phyloP scores from a whole-genome alignment of 805 yeast species.

The Candida tallmaniae region DNA sequence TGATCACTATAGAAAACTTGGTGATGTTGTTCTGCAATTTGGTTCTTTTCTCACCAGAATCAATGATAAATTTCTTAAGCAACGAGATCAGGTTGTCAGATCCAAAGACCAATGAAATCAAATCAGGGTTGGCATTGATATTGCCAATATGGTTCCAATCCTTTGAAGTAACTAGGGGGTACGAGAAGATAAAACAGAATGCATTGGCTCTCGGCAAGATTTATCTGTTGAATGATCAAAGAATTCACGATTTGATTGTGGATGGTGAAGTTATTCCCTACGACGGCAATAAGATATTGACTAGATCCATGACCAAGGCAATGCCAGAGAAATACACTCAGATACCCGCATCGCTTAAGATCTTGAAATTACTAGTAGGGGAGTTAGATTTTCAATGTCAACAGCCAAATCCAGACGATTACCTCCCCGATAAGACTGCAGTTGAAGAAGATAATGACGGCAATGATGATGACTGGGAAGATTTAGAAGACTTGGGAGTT shows the following conservation, averaged over 20 bases:
- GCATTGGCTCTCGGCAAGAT: constrained; percentile 70
- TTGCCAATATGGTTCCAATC: constrained; percentile 80
- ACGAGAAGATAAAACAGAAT: constrained; percentile 60
- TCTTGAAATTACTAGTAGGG: constrained; percentile 61
- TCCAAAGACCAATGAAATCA: constrained; percentile 17
- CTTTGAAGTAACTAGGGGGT: constrained; percentile 78
- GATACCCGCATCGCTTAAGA: constrained; percentile 66
- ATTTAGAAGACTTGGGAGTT: constrained; percentile 60
- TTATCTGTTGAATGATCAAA: constrained; percentile 52
- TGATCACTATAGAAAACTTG: constrained; percentile 73
- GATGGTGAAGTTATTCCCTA: constrained; percentile 74
- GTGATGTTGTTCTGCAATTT: constrained; percentile 72
- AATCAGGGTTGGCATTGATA: constrained; percentile 49
- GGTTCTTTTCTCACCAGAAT: constrained; percentile 55
- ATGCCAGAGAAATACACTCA: constrained; percentile 61
- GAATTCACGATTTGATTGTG: constrained; percentile 51
- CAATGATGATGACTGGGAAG: constrained; percentile 70
- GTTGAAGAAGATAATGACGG: constrained; percentile 40
- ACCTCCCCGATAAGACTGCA: constrained; percentile 39
- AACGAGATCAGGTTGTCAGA: constrained; percentile 22
- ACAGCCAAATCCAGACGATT: constrained; percentile 43
- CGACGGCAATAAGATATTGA: constrained; percentile 61
- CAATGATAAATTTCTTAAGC: constrained; percentile 59
- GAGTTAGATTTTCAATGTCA: constrained; percentile 66
- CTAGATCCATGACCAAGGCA: constrained; percentile 76